A percentile compares a stretch with the other conserved stretches of the same genome.
Evolutionary conservation across 345 rosid species (phyloP).

Genomic region (Bruguiera parviflora): DNA sequence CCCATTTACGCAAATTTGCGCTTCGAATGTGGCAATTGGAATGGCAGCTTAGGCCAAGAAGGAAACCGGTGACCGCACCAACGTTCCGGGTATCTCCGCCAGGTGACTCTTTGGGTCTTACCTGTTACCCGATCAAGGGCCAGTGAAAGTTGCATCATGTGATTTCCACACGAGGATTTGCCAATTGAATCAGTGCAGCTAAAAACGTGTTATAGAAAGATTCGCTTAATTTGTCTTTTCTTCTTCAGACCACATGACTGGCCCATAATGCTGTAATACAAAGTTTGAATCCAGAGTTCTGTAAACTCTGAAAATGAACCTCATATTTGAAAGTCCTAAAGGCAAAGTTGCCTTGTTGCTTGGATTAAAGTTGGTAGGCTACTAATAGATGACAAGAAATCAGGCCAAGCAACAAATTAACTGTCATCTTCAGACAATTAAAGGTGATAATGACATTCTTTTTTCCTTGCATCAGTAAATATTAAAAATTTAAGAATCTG

Average conservation of each 20-base stretch:
- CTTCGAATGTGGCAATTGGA: constrained; percentile 57
- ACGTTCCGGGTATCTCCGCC: constrained; percentile 48
- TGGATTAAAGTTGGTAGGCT: too few relatives aligned
- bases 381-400: too few relatives aligned
- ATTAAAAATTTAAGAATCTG: background rate
- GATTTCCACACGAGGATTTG: constrained; percentile 49
- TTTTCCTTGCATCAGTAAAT: background rate
- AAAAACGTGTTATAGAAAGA: constrained; percentile 44
- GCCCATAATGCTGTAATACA: too few relatives aligned
- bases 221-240: constrained; percentile 2
- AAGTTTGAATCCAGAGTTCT: too few relatives aligned
- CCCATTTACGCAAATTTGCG: constrained; percentile 61
- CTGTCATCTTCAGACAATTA: too few relatives aligned
- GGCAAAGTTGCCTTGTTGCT: too few relatives aligned
- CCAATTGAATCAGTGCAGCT: constrained; percentile 64
- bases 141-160: constrained; percentile 38
- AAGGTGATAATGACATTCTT: too few relatives aligned
- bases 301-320: too few relatives aligned
- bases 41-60: constrained; percentile 55
- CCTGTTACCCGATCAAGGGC: constrained; percentile 44
- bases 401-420: too few relatives aligned
- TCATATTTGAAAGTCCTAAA: too few relatives aligned
- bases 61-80: constrained; percentile 57
- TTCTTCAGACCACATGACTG: background rate
- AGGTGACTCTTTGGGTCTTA: constrained; percentile 43